Percentiles rank a stretch among this genome's conserved stretches.
Evolutionary conservation across 129 eudicot genomes (phyloP).

Genomic region (Glebionis coronaria): DNA sequence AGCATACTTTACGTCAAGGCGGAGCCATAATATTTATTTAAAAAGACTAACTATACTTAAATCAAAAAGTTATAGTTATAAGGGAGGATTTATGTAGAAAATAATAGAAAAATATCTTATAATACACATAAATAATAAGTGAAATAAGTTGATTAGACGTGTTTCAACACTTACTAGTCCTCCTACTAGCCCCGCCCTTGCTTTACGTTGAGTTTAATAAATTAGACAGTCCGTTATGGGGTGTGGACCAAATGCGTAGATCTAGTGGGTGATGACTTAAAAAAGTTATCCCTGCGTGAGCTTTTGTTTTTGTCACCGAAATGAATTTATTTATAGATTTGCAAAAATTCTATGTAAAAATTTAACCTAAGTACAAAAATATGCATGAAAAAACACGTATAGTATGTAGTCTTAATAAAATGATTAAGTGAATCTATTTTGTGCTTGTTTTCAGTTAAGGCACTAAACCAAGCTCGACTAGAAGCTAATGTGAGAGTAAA

Average conservation of each 20-base stretch:
- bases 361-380: not conserved
- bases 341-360: too few relatives aligned
- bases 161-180: too few relatives aligned
- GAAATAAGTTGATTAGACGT: too few relatives aligned
- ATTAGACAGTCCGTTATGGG: not conserved
- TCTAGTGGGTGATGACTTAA: not conserved
- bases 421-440: not conserved
- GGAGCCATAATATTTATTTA: too few relatives aligned
- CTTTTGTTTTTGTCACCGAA: not conserved
- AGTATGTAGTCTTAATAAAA: not conserved
- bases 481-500: conserved; percentile 63
- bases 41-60: too few relatives aligned
- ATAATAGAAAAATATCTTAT: too few relatives aligned
- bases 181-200: too few relatives aligned
- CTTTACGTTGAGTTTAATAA: not conserved
- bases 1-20: too few relatives aligned
- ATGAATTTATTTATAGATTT: too few relatives aligned
- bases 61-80: too few relatives aligned
- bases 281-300: conserved; percentile 15
- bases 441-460: conserved; percentile 45
- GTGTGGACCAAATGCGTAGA: conserved; percentile 11
- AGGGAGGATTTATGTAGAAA: too few relatives aligned
- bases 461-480: conserved; percentile 64
- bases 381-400: not conserved
- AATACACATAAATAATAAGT: too few relatives aligned